These are phyloP conservation scores for Diddensiella caesifluorescens DNA, from an alignment of 805 yeast species.

Conservation along the genomic window DNA sequence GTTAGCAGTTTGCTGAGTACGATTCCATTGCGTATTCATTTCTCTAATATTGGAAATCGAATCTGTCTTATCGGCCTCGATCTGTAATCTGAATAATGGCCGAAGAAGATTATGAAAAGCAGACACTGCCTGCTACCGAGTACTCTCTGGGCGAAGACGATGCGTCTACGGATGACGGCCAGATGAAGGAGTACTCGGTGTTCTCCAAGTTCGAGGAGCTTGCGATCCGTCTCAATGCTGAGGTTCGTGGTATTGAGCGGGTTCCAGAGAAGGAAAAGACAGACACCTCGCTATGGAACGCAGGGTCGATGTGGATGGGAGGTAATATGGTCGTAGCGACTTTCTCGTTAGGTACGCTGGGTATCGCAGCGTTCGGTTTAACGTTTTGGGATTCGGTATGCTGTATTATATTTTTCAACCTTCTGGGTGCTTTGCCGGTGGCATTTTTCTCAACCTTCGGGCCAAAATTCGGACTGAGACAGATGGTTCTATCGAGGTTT, in stretches of 20 bases:
- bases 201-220: conserved; percentile 8
- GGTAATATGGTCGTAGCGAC: conserved; percentile 87
- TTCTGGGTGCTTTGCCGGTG: conserved; percentile 71
- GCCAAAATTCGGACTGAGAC: conserved; percentile 79
- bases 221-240: conserved; percentile 31
- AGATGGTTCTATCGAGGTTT: conserved; percentile 75
- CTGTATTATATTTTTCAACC: conserved; percentile 63
- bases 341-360: conserved; percentile 68
- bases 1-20: too few species aligned
- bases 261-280: conserved; percentile 74
- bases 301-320: conserved; percentile 87
- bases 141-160: conserved; percentile 4
- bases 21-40: too few species aligned
- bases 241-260: conserved; percentile 73
- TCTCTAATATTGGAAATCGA: too few species aligned
- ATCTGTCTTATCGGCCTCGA: too few species aligned
- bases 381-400: conserved; percentile 69
- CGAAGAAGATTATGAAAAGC: conserved; percentile 14
- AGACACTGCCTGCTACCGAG: conserved; percentile 7
- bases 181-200: conserved; percentile 9
- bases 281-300: conserved; percentile 58
- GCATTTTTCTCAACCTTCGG: conserved; percentile 83
- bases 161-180: conserved; percentile 6
- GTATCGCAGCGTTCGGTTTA: conserved; percentile 57
- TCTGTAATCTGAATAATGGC: too few species aligned